phyloP scores from a whole-genome alignment of 192 early-diverging fungal species.

The Neocallimastix lanati region DNA sequence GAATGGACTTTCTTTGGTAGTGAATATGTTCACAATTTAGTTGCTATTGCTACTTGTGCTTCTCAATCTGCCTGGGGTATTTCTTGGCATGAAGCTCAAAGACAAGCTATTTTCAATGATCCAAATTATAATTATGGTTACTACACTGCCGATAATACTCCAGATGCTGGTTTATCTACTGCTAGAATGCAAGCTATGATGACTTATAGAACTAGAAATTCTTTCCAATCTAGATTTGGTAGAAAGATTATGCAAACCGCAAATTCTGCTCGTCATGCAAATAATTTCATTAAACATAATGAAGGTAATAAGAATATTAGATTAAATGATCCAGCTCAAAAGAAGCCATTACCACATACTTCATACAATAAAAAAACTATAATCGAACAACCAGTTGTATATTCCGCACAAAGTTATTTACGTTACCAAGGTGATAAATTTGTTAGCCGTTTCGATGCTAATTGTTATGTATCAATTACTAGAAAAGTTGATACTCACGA shows the following conservation, averaged over 20 bases:
- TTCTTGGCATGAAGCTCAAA: conserved; percentile 93
- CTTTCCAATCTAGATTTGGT: conserved; percentile 89
- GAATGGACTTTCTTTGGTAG: conserved; percentile 86
- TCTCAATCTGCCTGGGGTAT: conserved; percentile 97
- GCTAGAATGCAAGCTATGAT: conserved; percentile 95
- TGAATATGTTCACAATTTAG: conserved; percentile 72
- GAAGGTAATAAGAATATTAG: neutral
- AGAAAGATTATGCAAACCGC: conserved; percentile 44
- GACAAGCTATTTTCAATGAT: conserved; percentile 92
- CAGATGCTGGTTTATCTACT: conserved; percentile 64
- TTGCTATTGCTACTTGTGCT: conserved; percentile 86
- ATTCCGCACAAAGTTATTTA: conserved; percentile 91
- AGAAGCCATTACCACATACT: conserved; percentile 22
- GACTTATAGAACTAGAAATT: conserved; percentile 91
- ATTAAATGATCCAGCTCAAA: conserved; percentile 13
- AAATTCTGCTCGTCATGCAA: conserved; percentile 2
- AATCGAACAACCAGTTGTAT: conserved; percentile 32
- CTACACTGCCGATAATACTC: conserved; percentile 27
- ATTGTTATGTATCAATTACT: neutral
- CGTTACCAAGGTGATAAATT: conserved; percentile 98
- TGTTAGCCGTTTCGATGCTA: conserved; percentile 26
- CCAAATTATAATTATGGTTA: conserved; percentile 43
- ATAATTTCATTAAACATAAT: neutral
- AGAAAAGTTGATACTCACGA: neutral
- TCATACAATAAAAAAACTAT: conserved; percentile 24